Base-by-base conservation (phyloP, 1,139 yeast genomes). In the Saccharomyces hybrid region DNA sequence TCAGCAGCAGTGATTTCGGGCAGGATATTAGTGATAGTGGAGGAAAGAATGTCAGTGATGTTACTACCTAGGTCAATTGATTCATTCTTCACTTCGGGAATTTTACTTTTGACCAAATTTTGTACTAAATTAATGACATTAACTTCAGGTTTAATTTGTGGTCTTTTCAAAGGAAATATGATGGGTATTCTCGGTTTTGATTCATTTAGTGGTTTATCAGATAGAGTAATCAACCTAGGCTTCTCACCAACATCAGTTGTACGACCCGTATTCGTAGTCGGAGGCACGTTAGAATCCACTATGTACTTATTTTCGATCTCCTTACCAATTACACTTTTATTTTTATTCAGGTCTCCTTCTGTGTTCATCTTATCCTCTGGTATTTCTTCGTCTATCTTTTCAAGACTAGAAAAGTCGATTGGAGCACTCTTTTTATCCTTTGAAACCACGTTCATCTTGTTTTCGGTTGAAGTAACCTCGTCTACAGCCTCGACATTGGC, bases 21-120 rank as follows among this genome's bases (percentile, higher is more conserved):
- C 11, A 53, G 8, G 11, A 49, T 19, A 2, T 51, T 49, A 4
- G 53, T 42, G 27, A 47, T 53, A 3, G 51, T 47, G 32, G 52
- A 47, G n/a, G 53, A 48, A 26, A 52, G 51, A 8, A 53, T 53
- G 34, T 32, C 31, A 11, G 32, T 24, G 9, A 19, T 24, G 41
- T n/a, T 47, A 38, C 24, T 38, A 6, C 44, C 44, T 9, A 38
- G 24, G 19, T 38, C 24, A 16, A 38, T 21, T 9, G 44, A 38
- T 19, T 38, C 44, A 16, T 38, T 38, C 11, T 38, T 38, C 11
- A 38, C 24, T 29, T 26, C 29, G 5, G 53, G 44, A 16, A 49
- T 48, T 41, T 48, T 34, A 5, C 32, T 24, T 2, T 47, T 38
- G 14, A 48, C 38, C 50, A 19, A 31, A 21, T 31, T 48, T 19